Percentiles rank a stretch among this genome's conserved stretches.
Conservation (phyloP, 352 stramenopile genomes). For the Phytophthora sp. region DNA sequence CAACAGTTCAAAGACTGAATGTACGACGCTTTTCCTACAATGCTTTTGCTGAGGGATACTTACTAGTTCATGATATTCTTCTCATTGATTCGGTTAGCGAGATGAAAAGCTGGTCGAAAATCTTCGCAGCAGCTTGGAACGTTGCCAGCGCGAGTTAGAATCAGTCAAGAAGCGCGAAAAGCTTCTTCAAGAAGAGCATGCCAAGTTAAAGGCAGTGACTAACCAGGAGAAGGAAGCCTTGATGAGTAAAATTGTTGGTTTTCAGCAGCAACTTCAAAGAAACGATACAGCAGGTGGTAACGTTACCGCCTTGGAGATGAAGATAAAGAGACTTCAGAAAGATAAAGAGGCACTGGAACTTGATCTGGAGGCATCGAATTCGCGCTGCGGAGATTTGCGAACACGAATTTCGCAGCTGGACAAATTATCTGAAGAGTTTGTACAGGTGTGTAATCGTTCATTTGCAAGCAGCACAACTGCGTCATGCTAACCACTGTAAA, state of each 20-base stretch:
- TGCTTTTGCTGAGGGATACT: neutral
- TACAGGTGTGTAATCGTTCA: conserved; percentile 11
- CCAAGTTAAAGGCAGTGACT: conserved; percentile 45
- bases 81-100: conserved; percentile 28
- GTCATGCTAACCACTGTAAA: no score
- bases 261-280: conserved; percentile 58
- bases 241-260: conserved; percentile 61
- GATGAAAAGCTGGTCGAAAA: conserved; percentile 51
- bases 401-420: conserved; percentile 16
- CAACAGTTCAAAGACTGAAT: conserved; percentile 54
- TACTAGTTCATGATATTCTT: neutral
- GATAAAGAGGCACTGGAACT: conserved; percentile 38
- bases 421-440: conserved; percentile 22
- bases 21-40: conserved; percentile 23
- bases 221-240: conserved; percentile 60
- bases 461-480: neutral
- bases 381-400: conserved; percentile 17
- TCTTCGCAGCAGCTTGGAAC: conserved; percentile 54
- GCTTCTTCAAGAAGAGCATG: conserved; percentile 52
- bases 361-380: conserved; percentile 10
- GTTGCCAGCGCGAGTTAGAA: conserved; percentile 60
- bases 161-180: conserved; percentile 56
- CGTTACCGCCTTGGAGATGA: conserved; percentile 37
- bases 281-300: conserved; percentile 31
- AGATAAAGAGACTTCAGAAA: conserved; percentile 34